Conservation (phyloP, 371 early-diverging fungal genomes). For the Mycotypha africana region DNA sequence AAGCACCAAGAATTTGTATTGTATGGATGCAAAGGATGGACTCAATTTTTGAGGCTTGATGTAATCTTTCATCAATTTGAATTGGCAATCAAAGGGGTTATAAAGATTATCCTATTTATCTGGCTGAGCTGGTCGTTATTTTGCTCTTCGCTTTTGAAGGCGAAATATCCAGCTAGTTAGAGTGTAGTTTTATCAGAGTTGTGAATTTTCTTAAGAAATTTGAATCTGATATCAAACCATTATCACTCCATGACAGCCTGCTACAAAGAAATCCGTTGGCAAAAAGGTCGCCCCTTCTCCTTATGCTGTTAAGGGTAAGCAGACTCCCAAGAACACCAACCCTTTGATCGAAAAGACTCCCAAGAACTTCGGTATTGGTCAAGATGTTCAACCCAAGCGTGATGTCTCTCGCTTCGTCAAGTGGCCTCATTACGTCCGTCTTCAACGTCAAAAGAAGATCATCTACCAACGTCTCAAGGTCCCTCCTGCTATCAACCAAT, state of each 20-base stretch:
- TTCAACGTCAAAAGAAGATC: constrained; percentile 96
- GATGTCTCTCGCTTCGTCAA: constrained; percentile 96
- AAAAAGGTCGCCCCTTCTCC: constrained; percentile 96
- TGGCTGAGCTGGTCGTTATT: background rate
- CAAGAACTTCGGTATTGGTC: constrained; percentile 90
- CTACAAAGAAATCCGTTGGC: constrained; percentile 49
- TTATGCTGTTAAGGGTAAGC: constrained; percentile 65
- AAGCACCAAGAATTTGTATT: no score
- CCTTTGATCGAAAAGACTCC: constrained; percentile 91
- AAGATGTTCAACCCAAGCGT: constrained; percentile 93
- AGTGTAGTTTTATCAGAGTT: constrained; percentile 1
- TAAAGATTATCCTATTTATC: no score
- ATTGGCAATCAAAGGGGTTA: no score
- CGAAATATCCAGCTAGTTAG: background rate
- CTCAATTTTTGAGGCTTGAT: no score
- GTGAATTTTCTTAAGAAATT: background rate
- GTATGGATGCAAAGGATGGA: no score
- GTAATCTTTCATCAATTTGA: no score
- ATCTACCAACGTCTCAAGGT: constrained; percentile 98
- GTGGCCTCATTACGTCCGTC: constrained; percentile 96
- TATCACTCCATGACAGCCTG: constrained; percentile 4
- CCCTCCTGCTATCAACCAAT: constrained; percentile 99
- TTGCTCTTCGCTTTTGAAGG: background rate
- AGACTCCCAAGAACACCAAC: constrained; percentile 68
- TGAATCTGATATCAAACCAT: constrained; percentile 7